phyloP scores from a whole-genome alignment of 148 eudicot genomes.

The Dianthus caryophyllus region DNA sequence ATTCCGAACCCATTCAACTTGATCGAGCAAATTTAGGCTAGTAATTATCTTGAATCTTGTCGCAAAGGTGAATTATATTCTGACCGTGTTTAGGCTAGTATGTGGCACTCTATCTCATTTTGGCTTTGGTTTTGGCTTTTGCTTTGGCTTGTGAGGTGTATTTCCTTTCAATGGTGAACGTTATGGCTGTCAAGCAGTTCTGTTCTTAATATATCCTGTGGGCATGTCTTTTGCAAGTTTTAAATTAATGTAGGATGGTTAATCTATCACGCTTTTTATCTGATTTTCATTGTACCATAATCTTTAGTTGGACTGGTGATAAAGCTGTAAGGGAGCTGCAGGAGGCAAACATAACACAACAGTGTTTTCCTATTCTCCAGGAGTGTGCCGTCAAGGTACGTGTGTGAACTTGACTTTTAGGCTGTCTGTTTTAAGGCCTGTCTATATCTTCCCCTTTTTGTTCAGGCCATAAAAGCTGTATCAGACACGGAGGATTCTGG shows the following conservation, averaged over 20 bases:
- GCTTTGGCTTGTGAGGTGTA: not conserved
- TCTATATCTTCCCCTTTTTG: constrained; percentile 9
- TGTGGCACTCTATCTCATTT: too few species aligned
- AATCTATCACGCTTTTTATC: constrained; percentile 8
- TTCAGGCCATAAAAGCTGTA: constrained; percentile 77
- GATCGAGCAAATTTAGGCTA: too few species aligned
- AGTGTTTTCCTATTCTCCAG: constrained; percentile 66
- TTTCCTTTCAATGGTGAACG: not conserved
- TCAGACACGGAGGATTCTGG: constrained; percentile 69
- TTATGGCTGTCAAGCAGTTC: not conserved
- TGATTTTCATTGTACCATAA: constrained; percentile 13
- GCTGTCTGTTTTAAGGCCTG: constrained; percentile 8
- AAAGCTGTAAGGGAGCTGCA: constrained; percentile 81
- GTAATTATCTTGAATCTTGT: too few species aligned
- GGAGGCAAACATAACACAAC: constrained; percentile 73
- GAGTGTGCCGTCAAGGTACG: constrained; percentile 79
- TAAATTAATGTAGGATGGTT: not conserved
- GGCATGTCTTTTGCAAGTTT: not conserved
- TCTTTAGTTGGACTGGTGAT: constrained; percentile 85
- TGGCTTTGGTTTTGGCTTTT: not conserved
- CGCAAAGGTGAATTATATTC: too few species aligned
- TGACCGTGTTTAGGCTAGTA: too few species aligned
- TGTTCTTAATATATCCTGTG: not conserved
- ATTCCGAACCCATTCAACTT: too few species aligned
- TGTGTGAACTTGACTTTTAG: not conserved